These are phyloP conservation scores for Diaporthe longicolla DNA, from an alignment of 2,329 filamentous ascomycete genomes.

Conservation along the genomic window DNA sequence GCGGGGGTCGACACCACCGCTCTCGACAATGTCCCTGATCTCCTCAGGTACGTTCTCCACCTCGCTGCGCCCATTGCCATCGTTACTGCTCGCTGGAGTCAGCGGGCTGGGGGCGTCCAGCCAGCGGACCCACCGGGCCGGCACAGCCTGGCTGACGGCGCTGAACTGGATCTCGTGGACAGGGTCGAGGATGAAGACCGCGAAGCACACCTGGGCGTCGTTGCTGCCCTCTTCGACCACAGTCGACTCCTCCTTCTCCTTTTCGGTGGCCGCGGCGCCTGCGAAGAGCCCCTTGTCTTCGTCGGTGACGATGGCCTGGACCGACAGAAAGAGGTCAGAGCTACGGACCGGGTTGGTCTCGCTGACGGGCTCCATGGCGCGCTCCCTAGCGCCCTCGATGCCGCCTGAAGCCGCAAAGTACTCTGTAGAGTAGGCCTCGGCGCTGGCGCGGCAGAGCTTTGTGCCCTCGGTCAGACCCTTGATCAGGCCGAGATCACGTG, in stretches of 20 bases:
- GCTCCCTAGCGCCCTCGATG: constrained; percentile 82
- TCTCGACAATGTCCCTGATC: constrained; percentile 86
- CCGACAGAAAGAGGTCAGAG: constrained; percentile 94
- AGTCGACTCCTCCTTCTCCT: constrained; percentile 68
- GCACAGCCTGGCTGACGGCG: constrained; percentile 85
- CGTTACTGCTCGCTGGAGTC: constrained; percentile 67
- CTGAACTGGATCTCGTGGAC: constrained; percentile 92
- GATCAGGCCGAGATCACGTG: constrained; percentile 84
- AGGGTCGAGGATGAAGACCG: constrained; percentile 86
- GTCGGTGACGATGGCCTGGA: constrained; percentile 85
- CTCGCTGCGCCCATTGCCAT: constrained; percentile 54
- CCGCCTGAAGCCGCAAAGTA: constrained; percentile 86
- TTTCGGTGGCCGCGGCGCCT: constrained; percentile 64
- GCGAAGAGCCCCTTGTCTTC: constrained; percentile 78
- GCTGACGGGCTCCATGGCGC: constrained; percentile 83
- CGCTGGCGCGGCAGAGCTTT: constrained; percentile 90
- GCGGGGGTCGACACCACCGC: constrained; percentile 85
- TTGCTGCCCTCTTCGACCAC: constrained; percentile 66
- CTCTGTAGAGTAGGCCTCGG: constrained; percentile 88
- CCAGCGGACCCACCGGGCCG: constrained; percentile 90
- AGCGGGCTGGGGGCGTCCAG: constrained; percentile 80
- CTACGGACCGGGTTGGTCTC: constrained; percentile 91
- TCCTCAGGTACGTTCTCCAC: constrained; percentile 77
- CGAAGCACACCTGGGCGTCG: constrained; percentile 79
- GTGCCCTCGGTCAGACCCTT: constrained; percentile 88